These are phyloP conservation scores for Gracilaria caudata DNA, from an alignment of 23 red algal genomes.

Conservation along the genomic window DNA sequence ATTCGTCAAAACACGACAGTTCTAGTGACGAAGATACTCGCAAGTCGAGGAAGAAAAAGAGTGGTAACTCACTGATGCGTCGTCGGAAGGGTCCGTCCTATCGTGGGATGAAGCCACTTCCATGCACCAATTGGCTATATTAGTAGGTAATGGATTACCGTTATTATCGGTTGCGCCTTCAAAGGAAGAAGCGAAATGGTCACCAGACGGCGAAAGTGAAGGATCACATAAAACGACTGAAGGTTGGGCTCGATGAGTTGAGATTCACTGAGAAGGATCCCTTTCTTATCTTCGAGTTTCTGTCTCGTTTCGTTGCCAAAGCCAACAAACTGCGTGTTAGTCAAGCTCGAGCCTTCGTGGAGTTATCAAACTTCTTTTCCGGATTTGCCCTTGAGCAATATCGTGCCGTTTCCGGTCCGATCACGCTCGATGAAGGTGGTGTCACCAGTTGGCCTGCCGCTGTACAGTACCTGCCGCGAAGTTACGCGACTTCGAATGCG, in stretches of 20 bases:
- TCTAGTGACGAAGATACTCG: neutral
- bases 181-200: neutral
- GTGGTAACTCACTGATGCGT: neutral
- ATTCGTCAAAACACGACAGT: neutral
- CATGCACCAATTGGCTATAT: slow-evolving; percentile 12
- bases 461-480: slow-evolving; percentile 7
- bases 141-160: neutral
- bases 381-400: neutral
- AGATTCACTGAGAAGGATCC: slow-evolving; percentile 3
- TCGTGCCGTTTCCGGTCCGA: neutral
- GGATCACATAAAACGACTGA: neutral
- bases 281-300: neutral
- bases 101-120: neutral
- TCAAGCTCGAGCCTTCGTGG: slow-evolving; percentile 4
- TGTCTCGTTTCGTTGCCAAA: neutral
- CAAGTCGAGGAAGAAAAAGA: neutral
- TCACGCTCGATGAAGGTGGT: neutral
- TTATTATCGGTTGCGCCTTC: neutral
- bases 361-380: neutral
- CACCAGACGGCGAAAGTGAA: slow-evolving; percentile 17
- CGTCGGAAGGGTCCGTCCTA: neutral
- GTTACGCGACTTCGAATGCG: slow-evolving; percentile 2
- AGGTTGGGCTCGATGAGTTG: neutral
- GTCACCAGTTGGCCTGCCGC: slow-evolving; percentile 13
- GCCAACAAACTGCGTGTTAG: neutral